Evolutionary conservation across 768 basidiomycete species (phyloP), one percentile per base, ranked within the genome.

Genomic region (Lanmaoa rubissima): DNA sequence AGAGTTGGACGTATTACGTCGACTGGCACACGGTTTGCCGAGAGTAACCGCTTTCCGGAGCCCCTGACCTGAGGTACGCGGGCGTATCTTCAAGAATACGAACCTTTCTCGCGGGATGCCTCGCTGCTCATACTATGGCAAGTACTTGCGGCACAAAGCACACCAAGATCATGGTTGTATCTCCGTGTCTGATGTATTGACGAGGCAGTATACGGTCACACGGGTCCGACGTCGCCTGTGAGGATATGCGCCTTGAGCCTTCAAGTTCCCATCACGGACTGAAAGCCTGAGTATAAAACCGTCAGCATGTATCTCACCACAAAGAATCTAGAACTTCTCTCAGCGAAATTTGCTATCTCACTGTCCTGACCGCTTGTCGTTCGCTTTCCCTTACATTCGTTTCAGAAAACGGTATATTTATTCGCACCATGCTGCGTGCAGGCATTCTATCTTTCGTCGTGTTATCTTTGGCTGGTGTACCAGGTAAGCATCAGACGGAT

Each of bases 391-490:
- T 42, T 13, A 42, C 41, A n/a, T 36, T 49, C 43, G 35, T 43
- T 57, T 13, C 13, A 53, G 44, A 38, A 19, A n/a, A n/a, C 34
- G 45, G 14, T n/a, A 3, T 17, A 36, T 31, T 19, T 35, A 39
- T 32, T 40, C 21, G 26, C n/a, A 39, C 9, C 3, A 42, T 36
- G 58, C 34, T 47, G 38, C 48, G 55, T 16, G n/a, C 42, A 16
- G 17, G 36, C 36, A 21, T 53, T 32, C 19, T 48, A 4, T 32
- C 46, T 36, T 36, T 57, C 32, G 46, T 61, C 39, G 51, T 40
- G 28, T 38, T 32, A 14, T 48, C 47, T 44, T 64, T 64, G 53
- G 54, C 46, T 35, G 26, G 42, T 16, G 10, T 53, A 16, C 41
- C 54, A 19, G 51, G 53, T 41, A 28, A 43, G 51, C 41, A n/a